Evolutionary conservation across 805 yeast species (phyloP).

Genomic region (Myxozyma geophila): DNA sequence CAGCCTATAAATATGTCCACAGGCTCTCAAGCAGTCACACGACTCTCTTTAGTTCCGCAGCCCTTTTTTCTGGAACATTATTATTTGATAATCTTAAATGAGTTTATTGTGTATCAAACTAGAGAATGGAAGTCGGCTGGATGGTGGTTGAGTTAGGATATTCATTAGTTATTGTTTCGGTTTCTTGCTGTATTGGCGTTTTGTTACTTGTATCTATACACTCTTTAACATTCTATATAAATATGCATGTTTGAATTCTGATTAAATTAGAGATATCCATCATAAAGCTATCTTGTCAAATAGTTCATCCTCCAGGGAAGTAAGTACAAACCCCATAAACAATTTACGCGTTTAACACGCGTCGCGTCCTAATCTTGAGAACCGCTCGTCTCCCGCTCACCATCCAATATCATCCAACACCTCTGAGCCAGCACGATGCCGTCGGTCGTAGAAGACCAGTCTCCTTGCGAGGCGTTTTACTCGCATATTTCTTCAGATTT

Average conservation of each 20-base stretch:
- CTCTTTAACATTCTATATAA: no score
- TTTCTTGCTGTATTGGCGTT: no score
- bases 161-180: no score
- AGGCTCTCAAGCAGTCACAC: neutral
- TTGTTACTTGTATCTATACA: no score
- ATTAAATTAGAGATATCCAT: no score
- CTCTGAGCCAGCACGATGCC: constrained; percentile 11
- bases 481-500: constrained; percentile 1
- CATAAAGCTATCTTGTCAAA: no score
- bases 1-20: neutral
- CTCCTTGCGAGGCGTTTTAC: neutral
- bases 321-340: constrained; percentile 11
- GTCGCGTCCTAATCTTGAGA: neutral
- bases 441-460: neutral
- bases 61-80: no score
- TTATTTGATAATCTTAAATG: no score
- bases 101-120: no score
- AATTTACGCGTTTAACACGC: constrained; percentile 15
- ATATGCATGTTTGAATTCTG: no score
- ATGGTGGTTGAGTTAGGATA: no score
- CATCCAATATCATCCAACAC: neutral
- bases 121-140: no score
- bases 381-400: neutral
- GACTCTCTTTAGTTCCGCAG: neutral
- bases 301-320: neutral